These are phyloP conservation scores for Nevesoporus exiguus DNA, from an alignment of 768 basidiomycete genomes.

Conservation along the genomic window DNA sequence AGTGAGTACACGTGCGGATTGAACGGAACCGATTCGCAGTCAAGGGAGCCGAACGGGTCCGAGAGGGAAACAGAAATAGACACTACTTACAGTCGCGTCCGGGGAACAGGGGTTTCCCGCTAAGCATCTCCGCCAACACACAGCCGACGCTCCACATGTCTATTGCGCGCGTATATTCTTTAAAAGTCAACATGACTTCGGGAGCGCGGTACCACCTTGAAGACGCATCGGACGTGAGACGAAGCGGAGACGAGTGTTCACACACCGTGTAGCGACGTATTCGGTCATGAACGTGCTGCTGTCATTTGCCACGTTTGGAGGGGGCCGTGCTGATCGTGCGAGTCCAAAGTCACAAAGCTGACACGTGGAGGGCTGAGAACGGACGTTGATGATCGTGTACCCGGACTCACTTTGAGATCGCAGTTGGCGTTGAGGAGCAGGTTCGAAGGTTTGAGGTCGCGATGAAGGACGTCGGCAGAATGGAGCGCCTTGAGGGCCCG, in stretches of 20 bases:
- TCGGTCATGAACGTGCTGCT: slow-evolving; percentile 85
- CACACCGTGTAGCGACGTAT: slow-evolving; percentile 90
- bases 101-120: slow-evolving; percentile 90
- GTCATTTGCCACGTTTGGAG: slow-evolving; percentile 69
- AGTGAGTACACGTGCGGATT: neutral
- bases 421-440: slow-evolving; percentile 94
- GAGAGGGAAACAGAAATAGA: too few relatives aligned
- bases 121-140: slow-evolving; percentile 87
- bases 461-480: slow-evolving; percentile 90
- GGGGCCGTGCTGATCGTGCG: slow-evolving; percentile 73
- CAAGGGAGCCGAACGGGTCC: too few relatives aligned
- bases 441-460: slow-evolving; percentile 96
- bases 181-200: slow-evolving; percentile 97
- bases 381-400: neutral
- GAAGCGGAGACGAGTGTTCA: neutral
- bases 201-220: slow-evolving; percentile 93
- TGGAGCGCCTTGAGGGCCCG: slow-evolving; percentile 94
- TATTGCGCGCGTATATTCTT: slow-evolving; percentile 87
- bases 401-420: slow-evolving; percentile 76
- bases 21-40: neutral
- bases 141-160: slow-evolving; percentile 89
- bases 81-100: slow-evolving; percentile 74
- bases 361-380: neutral
- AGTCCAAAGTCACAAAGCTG: slow-evolving; percentile 87
- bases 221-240: slow-evolving; percentile 1